A percentile compares a stretch with the other conserved stretches of the same genome.
Conservation (phyloP, 2,329 filamentous ascomycete species). For the Fusarium nelsonii region DNA sequence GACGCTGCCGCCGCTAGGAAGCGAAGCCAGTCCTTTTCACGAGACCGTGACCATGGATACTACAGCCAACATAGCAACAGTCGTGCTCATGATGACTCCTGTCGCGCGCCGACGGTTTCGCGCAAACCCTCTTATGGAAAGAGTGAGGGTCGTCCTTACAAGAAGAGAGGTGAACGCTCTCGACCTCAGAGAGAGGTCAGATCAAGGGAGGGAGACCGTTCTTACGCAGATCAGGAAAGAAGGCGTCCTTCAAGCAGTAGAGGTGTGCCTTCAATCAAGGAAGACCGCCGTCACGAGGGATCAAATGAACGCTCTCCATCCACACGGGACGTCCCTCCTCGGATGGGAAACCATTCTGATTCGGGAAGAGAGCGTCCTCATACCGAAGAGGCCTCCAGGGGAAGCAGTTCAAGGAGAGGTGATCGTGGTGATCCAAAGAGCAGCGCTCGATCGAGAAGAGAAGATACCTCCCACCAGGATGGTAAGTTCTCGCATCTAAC, state of each 20-base stretch:
- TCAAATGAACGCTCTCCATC: not conserved
- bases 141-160: not conserved
- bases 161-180: not conserved
- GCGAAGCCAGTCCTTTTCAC: constrained; percentile 1
- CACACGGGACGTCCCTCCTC: not conserved
- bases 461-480: not conserved
- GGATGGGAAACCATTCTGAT: not conserved
- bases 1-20: constrained; percentile 10
- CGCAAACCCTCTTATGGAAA: not conserved
- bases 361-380: not conserved
- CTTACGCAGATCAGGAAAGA: not conserved
- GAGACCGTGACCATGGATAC: not conserved
- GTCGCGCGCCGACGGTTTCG: constrained; percentile 1
- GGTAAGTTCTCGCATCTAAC: not conserved
- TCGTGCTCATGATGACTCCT: not conserved
- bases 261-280: not conserved
- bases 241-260: not conserved
- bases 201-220: not conserved
- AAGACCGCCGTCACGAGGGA: not conserved
- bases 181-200: not conserved
- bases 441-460: not conserved
- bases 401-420: not conserved
- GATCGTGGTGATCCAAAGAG: not conserved
- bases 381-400: not conserved
- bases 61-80: not conserved